phyloP scores from a whole-genome alignment of 2,329 filamentous ascomycete genomes.

The Arthrobotrys pseudoclavata region DNA sequence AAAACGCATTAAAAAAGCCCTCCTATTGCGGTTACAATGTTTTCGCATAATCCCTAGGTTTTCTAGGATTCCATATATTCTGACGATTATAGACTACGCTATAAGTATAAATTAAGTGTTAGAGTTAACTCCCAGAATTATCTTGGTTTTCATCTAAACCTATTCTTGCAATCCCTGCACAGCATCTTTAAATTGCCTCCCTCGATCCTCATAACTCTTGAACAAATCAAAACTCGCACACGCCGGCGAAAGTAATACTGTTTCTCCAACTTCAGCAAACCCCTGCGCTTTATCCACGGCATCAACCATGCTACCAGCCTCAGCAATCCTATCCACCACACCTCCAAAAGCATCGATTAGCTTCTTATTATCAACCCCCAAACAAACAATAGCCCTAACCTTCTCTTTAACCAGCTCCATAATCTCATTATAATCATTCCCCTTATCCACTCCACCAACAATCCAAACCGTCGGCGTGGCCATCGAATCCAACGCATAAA shows the following conservation, averaged over 20 bases:
- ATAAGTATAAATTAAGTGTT: no score
- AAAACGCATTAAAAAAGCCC: no score
- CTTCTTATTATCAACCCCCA: slow-evolving; percentile 16
- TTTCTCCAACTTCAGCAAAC: neutral
- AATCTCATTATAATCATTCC: slow-evolving; percentile 9
- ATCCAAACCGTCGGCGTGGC: slow-evolving; percentile 2
- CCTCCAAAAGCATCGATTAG: slow-evolving; percentile 5
- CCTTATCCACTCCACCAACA: slow-evolving; percentile 9
- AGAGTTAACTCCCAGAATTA: no score
- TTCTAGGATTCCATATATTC: no score
- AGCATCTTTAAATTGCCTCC: slow-evolving; percentile 27
- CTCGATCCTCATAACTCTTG: slow-evolving; percentile 27
- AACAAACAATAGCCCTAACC: slow-evolving; percentile 26
- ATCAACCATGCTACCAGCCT: slow-evolving; percentile 2
- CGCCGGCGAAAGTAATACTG: slow-evolving; percentile 17
- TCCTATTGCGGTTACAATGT: no score
- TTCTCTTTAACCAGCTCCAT: slow-evolving; percentile 14
- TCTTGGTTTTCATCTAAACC: neutral
- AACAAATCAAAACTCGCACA: slow-evolving; percentile 34
- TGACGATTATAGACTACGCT: no score
- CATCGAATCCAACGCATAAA: slow-evolving; percentile 13
- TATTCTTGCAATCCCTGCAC: neutral
- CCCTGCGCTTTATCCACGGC: neutral
- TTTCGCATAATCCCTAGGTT: no score
- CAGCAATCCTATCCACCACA: slow-evolving; percentile 4